Conservation (phyloP, 352 stramenopile species). For the Elongisporangium anandrum region DNA sequence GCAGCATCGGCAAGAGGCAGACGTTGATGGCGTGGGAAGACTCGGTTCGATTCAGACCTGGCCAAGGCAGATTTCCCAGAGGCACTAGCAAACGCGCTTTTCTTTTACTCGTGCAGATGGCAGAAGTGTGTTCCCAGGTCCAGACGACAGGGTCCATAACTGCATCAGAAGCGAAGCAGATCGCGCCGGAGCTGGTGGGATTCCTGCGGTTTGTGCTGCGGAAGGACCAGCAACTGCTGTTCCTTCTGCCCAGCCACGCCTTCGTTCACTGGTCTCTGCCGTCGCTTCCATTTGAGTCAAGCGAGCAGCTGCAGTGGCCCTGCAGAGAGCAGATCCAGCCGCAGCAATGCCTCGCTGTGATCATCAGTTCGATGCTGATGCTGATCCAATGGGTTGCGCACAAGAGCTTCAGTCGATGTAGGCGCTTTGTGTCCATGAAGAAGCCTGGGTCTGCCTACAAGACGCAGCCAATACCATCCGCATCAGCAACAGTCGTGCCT, state of each 20-base stretch:
- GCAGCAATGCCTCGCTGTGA: not conserved
- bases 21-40: not conserved
- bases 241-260: not conserved
- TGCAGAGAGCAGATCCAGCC: not conserved
- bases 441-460: not conserved
- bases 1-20: not conserved
- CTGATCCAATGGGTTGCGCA: not conserved
- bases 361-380: not conserved
- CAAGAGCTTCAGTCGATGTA: not conserved
- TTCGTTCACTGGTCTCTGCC: not conserved
- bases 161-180: not conserved
- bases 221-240: not conserved
- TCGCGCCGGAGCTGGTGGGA: not conserved
- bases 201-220: not conserved
- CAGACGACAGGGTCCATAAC: not conserved
- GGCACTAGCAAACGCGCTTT: not conserved
- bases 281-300: not conserved
- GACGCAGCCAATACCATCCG: not conserved
- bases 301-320: not conserved
- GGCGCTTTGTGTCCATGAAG: not conserved
- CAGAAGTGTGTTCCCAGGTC: not conserved
- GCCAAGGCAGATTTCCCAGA: not conserved
- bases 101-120: not conserved
- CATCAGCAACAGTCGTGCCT: not conserved
- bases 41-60: not conserved